These are phyloP conservation scores for Stromatinia cepivora DNA, from an alignment of 2,329 filamentous ascomycete genomes.

Conservation along the genomic window DNA sequence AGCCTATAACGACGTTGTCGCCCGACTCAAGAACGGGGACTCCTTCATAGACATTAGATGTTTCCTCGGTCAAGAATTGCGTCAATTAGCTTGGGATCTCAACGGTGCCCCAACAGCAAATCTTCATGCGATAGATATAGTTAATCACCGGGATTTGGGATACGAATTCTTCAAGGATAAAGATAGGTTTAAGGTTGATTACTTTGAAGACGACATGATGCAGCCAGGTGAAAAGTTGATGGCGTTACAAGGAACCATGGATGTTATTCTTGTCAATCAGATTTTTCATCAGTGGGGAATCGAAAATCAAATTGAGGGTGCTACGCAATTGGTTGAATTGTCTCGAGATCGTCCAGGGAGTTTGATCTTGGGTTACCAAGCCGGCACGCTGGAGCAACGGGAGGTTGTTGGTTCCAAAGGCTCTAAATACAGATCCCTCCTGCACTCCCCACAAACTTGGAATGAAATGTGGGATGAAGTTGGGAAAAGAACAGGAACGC, in stretches of 20 bases:
- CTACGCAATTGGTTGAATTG: not conserved
- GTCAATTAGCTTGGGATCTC: constrained; percentile 36
- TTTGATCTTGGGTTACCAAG: constrained; percentile 4
- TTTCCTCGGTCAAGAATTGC: constrained; percentile 44
- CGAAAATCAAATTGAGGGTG: constrained; percentile 1
- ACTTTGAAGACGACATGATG: constrained; percentile 41
- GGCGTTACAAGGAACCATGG: constrained; percentile 4
- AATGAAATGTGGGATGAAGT: not conserved
- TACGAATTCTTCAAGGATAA: constrained; percentile 44
- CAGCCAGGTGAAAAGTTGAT: not conserved
- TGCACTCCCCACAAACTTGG: constrained; percentile 6
- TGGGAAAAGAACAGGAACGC: not conserved
- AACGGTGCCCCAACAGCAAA: constrained; percentile 41
- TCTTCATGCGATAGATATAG: constrained; percentile 40
- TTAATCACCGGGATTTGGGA: constrained; percentile 41
- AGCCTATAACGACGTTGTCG: constrained; percentile 27
- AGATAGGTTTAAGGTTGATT: constrained; percentile 38
- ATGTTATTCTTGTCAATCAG: constrained; percentile 2
- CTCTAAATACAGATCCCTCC: not conserved
- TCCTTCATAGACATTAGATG: constrained; percentile 38
- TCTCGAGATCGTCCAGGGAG: constrained; percentile 3
- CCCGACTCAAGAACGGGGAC: constrained; percentile 25
- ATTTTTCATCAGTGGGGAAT: constrained; percentile 18
- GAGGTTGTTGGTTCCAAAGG: not conserved
- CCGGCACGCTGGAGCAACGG: not conserved